Base-by-base conservation (phyloP, 2,329 filamentous ascomycete genomes). In the Calonectria naviculata region DNA sequence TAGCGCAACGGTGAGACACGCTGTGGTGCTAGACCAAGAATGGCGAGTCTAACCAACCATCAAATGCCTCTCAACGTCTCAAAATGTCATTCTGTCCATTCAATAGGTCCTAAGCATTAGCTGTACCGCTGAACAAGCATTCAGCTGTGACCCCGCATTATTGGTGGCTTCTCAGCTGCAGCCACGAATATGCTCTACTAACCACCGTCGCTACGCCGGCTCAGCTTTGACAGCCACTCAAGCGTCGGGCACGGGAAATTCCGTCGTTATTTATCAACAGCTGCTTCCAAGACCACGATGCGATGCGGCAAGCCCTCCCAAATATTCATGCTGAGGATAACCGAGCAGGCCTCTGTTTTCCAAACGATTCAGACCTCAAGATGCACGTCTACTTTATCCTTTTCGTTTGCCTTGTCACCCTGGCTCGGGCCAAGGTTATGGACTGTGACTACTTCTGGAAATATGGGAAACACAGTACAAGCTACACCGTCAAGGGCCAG, bases 371-470 rank as follows among this genome's bases (percentile, higher is more conserved):
- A 12, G 21, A 9, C 9, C 10, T 31, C 41, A 67, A 63, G n/a
- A 67, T 75, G 67, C 52, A 61, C 24, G 4, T 74, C 41, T 31
- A 26, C 3, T 15, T 49, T 1, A 8, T 69, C 0, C 12, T 21
- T 5, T 15, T 68, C 5, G 5, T 68, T 4, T 29, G 21, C 19
- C 28, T 69, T 4, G 24, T 67, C n/a, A 17, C 52, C 12, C 7
- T 66, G 7, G 56, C 34, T 5, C 68, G 65, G 19, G 68, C 71
- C 2, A 42, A 67, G 24, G 71, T 34, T 38, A 52, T 63, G n/a
- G 52, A 47, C 3, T 75, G 74, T 29, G 58, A 66, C 2, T 29
- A 15, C 4, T 71, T 24, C 12, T 75, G 74, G 66, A 17, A 41
- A 19, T 0, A 54, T 31, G 3, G 26, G 67, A 5, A 61, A 26